phyloP scores from a whole-genome alignment of 371 early-diverging fungal genomes.

The Haplosporangium sp. region DNA sequence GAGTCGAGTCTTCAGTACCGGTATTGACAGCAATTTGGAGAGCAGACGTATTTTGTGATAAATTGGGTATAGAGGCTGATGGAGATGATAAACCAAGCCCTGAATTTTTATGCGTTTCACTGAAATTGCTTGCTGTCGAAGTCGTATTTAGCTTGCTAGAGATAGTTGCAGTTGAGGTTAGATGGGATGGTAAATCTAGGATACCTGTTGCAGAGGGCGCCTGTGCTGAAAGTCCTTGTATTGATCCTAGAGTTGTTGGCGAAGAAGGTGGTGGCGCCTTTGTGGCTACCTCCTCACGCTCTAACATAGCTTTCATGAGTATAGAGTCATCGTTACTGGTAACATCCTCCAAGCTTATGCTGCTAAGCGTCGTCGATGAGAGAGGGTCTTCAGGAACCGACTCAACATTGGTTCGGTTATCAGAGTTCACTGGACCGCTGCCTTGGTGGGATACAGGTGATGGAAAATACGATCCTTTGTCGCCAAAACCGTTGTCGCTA shows the following conservation, averaged over 20 bases:
- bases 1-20: slow-evolving; percentile 6
- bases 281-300: slow-evolving; percentile 31
- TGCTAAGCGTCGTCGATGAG: neutral
- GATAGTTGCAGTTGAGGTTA: slow-evolving; percentile 21
- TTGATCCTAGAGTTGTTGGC: neutral
- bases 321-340: slow-evolving; percentile 19
- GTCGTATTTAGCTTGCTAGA: slow-evolving; percentile 9
- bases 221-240: too few species aligned
- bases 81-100: neutral
- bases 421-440: slow-evolving; percentile 12
- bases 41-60: neutral
- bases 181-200: slow-evolving; percentile 7
- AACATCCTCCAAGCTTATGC: neutral
- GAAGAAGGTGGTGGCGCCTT: neutral
- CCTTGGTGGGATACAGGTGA: neutral
- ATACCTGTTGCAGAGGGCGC: neutral
- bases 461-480: neutral
- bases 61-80: neutral
- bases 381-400: slow-evolving; percentile 1
- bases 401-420: neutral
- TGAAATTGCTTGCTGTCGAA: slow-evolving; percentile 4
- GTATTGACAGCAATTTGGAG: slow-evolving; percentile 19
- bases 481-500: slow-evolving; percentile 8
- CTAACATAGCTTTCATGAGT: slow-evolving; percentile 41
- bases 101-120: neutral